Conservation (phyloP, 176 grass and related monocot species). For the Lolium rigidum region DNA sequence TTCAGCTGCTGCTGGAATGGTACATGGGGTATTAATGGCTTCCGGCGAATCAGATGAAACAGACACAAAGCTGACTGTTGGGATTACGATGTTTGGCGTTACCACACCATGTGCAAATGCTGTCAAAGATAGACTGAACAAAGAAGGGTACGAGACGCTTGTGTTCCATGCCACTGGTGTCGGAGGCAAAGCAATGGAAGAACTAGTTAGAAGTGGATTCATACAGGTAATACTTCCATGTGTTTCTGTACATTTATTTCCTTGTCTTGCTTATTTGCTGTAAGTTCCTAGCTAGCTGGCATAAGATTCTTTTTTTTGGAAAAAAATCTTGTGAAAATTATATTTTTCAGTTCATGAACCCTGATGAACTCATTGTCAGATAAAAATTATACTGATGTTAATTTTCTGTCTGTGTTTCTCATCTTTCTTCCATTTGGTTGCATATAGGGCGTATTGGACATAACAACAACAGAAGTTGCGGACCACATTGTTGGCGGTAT, state of each 20-base stretch:
- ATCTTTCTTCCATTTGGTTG: slow-evolving; percentile 44
- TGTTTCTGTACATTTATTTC: background rate
- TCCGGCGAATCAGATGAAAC: slow-evolving; percentile 62
- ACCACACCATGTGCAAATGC: slow-evolving; percentile 84
- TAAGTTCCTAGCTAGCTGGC: slow-evolving; percentile 1
- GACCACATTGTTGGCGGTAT: slow-evolving; percentile 90
- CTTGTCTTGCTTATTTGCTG: slow-evolving; percentile 2
- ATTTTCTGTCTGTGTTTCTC: slow-evolving; percentile 24
- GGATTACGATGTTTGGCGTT: slow-evolving; percentile 96
- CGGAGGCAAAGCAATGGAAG: slow-evolving; percentile 97
- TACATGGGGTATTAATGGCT: slow-evolving; percentile 54
- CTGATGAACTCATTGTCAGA: slow-evolving; percentile 22
- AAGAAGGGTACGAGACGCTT: slow-evolving; percentile 90
- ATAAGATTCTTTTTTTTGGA: background rate
- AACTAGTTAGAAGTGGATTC: slow-evolving; percentile 74
- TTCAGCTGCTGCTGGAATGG: slow-evolving; percentile 80
- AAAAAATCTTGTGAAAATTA: background rate
- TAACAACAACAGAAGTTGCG: slow-evolving; percentile 97
- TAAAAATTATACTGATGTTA: background rate
- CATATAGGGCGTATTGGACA: slow-evolving; percentile 80
- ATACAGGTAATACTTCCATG: slow-evolving; percentile 77
- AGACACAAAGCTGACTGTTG: slow-evolving; percentile 62
- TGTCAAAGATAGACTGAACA: slow-evolving; percentile 71
- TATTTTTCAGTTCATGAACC: slow-evolving; percentile 18
- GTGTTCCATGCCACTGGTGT: slow-evolving; percentile 96